Conservation (phyloP, 225 moss, liverwort and hornwort genomes). For the Climacium dendroides region DNA sequence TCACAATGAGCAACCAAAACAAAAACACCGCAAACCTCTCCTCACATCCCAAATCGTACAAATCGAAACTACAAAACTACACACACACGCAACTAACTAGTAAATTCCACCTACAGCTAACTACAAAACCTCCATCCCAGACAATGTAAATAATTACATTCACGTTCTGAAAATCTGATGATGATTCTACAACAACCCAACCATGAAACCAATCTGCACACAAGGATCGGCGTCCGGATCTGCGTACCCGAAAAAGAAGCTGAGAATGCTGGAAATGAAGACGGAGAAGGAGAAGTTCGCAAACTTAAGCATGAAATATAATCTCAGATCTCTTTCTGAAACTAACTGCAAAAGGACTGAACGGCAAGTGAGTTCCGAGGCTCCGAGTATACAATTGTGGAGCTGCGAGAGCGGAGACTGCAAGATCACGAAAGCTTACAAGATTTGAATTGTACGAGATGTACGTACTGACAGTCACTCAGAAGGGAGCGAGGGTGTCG, state of each 20-base stretch:
- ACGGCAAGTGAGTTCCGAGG: not conserved
- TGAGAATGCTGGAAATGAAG: slow-evolving; percentile 2
- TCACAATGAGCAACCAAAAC: not conserved
- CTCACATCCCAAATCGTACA: not conserved
- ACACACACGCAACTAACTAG: not conserved
- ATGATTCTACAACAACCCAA: not conserved
- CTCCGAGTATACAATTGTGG: not conserved
- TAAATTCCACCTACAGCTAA: not conserved
- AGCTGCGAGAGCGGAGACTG: not conserved
- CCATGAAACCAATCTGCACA: not conserved
- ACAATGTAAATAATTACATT: not conserved
- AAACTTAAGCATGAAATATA: not conserved
- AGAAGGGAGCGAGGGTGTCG: not conserved
- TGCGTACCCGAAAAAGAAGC: slow-evolving; percentile 6
- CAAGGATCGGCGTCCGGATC: too few species aligned
- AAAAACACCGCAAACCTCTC: not conserved
- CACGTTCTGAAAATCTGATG: not conserved
- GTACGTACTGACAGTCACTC: too few species aligned
- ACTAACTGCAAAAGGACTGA: too few species aligned
- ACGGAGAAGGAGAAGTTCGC: not conserved
- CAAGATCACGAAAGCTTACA: not conserved
- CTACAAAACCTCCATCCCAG: not conserved
- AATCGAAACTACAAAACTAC: not conserved
- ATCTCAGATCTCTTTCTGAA: not conserved
- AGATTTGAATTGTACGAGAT: not conserved